Percentiles rank a stretch among this genome's conserved stretches.
Evolutionary conservation across 208 protist genomes (phyloP).

Genomic region (Acanthamoeba healyi): DNA sequence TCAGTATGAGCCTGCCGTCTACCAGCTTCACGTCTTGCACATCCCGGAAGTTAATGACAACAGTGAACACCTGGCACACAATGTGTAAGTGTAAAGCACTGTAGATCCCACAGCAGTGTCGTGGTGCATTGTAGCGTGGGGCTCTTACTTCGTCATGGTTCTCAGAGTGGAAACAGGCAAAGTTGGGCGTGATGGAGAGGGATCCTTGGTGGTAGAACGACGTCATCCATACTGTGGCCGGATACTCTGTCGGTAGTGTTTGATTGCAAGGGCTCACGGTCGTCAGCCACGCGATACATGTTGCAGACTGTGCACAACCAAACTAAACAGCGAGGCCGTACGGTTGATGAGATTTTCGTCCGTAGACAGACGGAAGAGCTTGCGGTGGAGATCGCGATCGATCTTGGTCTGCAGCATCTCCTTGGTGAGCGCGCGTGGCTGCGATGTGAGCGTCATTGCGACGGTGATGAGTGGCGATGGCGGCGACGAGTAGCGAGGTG

Average conservation of each 20-base stretch:
- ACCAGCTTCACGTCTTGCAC: constrained; percentile 22
- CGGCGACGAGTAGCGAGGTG: constrained; percentile 55
- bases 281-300: too few relatives aligned
- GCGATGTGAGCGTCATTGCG: constrained; percentile 43
- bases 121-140: too few relatives aligned
- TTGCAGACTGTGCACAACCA: too few relatives aligned
- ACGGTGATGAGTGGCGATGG: constrained; percentile 52
- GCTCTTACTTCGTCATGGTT: neutral
- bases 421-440: constrained; percentile 48
- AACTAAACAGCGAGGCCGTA: neutral
- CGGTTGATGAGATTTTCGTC: constrained; percentile 63
- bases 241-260: constrained; percentile 5
- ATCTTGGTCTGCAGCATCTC: constrained; percentile 61
- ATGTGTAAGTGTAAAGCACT: neutral
- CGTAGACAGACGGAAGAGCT: constrained; percentile 64
- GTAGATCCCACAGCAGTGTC: neutral
- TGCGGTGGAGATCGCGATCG: constrained; percentile 34
- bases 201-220: constrained; percentile 52
- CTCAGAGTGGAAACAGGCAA: constrained; percentile 47
- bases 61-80: neutral
- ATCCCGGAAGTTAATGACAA: constrained; percentile 62
- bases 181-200: constrained; percentile 57
- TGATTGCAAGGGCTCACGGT: too few relatives aligned
- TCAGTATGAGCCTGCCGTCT: constrained; percentile 45
- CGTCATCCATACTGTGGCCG: constrained; percentile 63